Evolutionary conservation across 495 filamentous ascomycete species (phyloP), one percentile per base, ranked within the genome.

Genomic region (Aspergillus asperescens): DNA sequence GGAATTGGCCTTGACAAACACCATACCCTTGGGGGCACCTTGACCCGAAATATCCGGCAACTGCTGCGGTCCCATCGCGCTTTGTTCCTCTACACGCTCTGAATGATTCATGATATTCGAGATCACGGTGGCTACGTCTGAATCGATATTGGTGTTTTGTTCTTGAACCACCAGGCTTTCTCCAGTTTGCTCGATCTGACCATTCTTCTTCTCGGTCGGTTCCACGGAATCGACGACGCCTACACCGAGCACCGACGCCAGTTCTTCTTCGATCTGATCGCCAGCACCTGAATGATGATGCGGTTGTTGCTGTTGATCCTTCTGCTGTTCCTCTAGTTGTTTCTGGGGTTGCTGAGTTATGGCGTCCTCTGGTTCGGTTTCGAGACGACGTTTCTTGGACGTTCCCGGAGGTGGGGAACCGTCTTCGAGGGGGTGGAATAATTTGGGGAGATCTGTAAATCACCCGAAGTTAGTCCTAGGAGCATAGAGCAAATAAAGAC

Each of bases 1-100:
- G 28, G 74, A 72, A 51, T 73, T 82, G 48, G 81, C 75, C 51
- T 81, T 80, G 24, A 77, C 61, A 46, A 74, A 73, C 1, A 71
- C 63, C 60, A 71, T 66, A 15, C 67, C 69, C 50, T 65, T 70
- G 13, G 66, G 63, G 23, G 68, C 59, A 1, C 67, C 23, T 16
- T 39, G 67, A 4, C 65, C 64, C 9, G 56, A 39, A 10, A 53
- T 58, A 5, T 72, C 66, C 16, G 60, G 60, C 28, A 69, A 20
- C 40, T 69, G 65, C 56, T 70, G 67, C 23, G 67, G 65, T 15
- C 70, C 69, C 56, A 76, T 64, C 6, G 62, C 65, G 37, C 64
- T 71, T 23, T 75, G 74, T 46, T 71, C 64, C 44, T 77, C 76
- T 23, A 76, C 64, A 2, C 70, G 68, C 52, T 77, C 77, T 0